Percentiles rank a stretch among this genome's conserved stretches.
Conservation (phyloP, 257 asterid genomes). For the Echium plantagineum region DNA sequence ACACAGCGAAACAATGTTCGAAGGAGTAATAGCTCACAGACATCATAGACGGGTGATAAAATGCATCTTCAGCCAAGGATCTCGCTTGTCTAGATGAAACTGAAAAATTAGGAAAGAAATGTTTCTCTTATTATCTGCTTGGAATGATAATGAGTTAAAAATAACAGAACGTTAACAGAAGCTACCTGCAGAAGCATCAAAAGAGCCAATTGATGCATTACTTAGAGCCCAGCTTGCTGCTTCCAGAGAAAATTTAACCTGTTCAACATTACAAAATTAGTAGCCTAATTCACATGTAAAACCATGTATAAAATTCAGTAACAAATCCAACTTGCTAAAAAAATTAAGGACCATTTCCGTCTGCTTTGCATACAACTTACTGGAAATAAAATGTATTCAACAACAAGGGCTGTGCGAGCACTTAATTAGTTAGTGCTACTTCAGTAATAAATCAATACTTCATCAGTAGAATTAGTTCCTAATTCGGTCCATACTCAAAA, state of each 20-base stretch:
- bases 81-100: slow-evolving; percentile 78
- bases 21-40: slow-evolving; percentile 96
- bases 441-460: no score
- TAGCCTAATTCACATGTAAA: background rate
- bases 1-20: slow-evolving; percentile 94
- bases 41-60: slow-evolving; percentile 96
- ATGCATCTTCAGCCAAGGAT: slow-evolving; percentile 90
- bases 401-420: background rate
- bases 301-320: slow-evolving; percentile 6
- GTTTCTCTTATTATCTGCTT: slow-evolving; percentile 10
- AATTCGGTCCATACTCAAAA: background rate
- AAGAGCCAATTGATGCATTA: slow-evolving; percentile 61
- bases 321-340: no score
- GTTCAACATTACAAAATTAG: slow-evolving; percentile 19
- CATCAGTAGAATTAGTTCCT: background rate
- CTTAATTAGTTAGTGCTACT: background rate
- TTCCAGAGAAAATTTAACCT: slow-evolving; percentile 81
- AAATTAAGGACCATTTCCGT: background rate
- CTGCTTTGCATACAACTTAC: no score
- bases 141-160: slow-evolving; percentile 3
- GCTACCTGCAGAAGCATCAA: slow-evolving; percentile 69
- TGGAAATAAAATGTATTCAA: no score
- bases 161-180: slow-evolving; percentile 6
- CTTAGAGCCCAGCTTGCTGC: slow-evolving; percentile 66
- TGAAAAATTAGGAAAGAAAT: slow-evolving; percentile 12